Conservation (phyloP, 257 asterid genomes). For the Solanum virginianum region DNA sequence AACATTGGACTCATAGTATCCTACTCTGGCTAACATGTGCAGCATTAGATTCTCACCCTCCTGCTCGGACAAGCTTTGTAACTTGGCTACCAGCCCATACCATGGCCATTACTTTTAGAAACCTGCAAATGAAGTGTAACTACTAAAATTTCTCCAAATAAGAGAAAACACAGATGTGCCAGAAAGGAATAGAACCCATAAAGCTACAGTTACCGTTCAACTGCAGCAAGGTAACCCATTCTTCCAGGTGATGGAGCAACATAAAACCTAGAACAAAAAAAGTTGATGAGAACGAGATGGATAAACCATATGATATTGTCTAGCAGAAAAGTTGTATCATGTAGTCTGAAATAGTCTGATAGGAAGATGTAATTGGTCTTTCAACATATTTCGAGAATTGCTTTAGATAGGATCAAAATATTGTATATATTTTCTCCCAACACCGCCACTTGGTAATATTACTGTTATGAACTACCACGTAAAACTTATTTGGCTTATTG, state of each 20-base stretch:
- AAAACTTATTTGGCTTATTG: not conserved
- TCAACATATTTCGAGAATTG: not conserved
- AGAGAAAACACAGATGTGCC: not conserved
- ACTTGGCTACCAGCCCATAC: constrained; percentile 99
- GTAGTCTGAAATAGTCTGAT: not conserved
- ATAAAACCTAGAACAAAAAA: constrained; percentile 47
- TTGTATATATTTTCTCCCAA: not conserved
- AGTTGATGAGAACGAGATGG: not conserved
- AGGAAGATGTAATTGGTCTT: not conserved
- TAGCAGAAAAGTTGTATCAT: not conserved
- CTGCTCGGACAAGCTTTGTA: constrained; percentile 84
- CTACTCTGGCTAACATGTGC: not conserved
- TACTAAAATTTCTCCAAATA: not conserved
- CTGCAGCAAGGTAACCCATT: constrained; percentile 82
- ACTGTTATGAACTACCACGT: not conserved
- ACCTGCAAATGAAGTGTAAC: constrained; percentile 38
- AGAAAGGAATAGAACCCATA: not conserved
- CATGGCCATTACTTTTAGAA: constrained; percentile 84
- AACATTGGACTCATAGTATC: not conserved
- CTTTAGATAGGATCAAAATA: not conserved
- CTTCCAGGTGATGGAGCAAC: constrained; percentile 75
- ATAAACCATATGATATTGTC: not conserved
- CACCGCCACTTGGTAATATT: not conserved
- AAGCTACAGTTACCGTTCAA: constrained; percentile 36
- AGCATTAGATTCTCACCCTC: constrained; percentile 45